phyloP scores from a whole-genome alignment of 169 alveolate species.

The Plasmodium relictum region DNA sequence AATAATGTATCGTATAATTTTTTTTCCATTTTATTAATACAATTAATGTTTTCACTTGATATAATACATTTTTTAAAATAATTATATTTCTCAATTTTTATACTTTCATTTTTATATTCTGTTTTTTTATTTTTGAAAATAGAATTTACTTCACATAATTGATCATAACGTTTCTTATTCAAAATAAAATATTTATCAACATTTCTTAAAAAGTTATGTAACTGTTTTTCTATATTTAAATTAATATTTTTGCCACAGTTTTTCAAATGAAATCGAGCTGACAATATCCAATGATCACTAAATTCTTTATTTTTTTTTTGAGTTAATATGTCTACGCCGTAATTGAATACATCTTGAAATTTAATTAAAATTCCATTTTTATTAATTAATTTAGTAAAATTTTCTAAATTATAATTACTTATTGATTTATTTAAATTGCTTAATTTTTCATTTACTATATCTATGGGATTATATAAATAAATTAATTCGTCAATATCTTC shows the following conservation, averaged over 20 bases:
- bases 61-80: slow-evolving; percentile 44
- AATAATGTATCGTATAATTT: slow-evolving; percentile 16
- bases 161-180: slow-evolving; percentile 46
- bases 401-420: slow-evolving; percentile 34
- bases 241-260: slow-evolving; percentile 14
- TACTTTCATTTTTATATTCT: not conserved
- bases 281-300: slow-evolving; percentile 73
- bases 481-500: slow-evolving; percentile 40
- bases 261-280: slow-evolving; percentile 48
- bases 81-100: slow-evolving; percentile 40
- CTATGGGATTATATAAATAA: slow-evolving; percentile 68
- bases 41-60: slow-evolving; percentile 39
- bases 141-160: slow-evolving; percentile 26
- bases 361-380: slow-evolving; percentile 54
- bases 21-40: slow-evolving; percentile 41
- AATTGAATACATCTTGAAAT: slow-evolving; percentile 63
- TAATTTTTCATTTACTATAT: slow-evolving; percentile 40
- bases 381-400: slow-evolving; percentile 32
- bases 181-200: slow-evolving; percentile 56
- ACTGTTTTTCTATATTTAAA: slow-evolving; percentile 48
- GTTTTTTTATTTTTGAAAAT: not conserved
- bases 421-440: slow-evolving; percentile 25
- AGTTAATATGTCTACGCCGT: slow-evolving; percentile 72
- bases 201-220: slow-evolving; percentile 45
- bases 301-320: slow-evolving; percentile 56